These are phyloP conservation scores for Phylloporus rhodoxanthus DNA, from an alignment of 768 basidiomycete species.

Conservation along the genomic window DNA sequence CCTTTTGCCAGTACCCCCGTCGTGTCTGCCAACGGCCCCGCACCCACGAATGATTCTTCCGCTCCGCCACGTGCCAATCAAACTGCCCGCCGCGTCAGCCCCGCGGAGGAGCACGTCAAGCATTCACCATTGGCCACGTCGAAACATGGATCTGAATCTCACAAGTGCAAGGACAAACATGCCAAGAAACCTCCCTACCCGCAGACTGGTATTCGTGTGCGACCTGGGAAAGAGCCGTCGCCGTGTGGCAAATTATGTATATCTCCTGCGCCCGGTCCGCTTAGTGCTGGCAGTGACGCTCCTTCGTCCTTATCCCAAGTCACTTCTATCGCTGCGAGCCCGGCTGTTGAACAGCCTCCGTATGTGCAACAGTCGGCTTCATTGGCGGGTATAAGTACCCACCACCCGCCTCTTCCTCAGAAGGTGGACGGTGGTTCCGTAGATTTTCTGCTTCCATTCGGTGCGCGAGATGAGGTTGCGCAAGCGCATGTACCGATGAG, in stretches of 20 bases:
- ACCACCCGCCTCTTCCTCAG: constrained; percentile 5
- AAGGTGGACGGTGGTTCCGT: constrained; percentile 13
- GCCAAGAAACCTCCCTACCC: constrained; percentile 40
- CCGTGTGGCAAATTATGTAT: constrained; percentile 14
- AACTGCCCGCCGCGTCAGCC: background rate
- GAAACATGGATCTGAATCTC: constrained; percentile 14
- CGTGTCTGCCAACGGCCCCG: constrained; percentile 8
- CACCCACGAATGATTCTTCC: background rate
- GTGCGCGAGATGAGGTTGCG: constrained; percentile 12
- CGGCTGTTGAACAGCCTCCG: constrained; percentile 8
- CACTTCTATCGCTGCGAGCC: constrained; percentile 10
- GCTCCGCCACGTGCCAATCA: background rate
- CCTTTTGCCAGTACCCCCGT: constrained; percentile 40
- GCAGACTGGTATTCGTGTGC: constrained; percentile 42
- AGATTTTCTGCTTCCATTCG: constrained; percentile 25
- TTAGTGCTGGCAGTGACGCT: constrained; percentile 12
- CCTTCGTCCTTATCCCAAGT: constrained; percentile 5
- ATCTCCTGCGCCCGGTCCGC: constrained; percentile 4
- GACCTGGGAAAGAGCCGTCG: constrained; percentile 33
- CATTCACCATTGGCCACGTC: constrained; percentile 5
- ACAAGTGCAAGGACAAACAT: constrained; percentile 37
- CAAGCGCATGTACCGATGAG: constrained; percentile 11
- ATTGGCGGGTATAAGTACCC: constrained; percentile 1
- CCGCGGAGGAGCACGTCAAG: constrained; percentile 14
- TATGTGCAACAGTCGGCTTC: constrained; percentile 13